Evolutionary conservation across 441 rosid genomes (phyloP).

Genomic region (Manihot esculenta): DNA sequence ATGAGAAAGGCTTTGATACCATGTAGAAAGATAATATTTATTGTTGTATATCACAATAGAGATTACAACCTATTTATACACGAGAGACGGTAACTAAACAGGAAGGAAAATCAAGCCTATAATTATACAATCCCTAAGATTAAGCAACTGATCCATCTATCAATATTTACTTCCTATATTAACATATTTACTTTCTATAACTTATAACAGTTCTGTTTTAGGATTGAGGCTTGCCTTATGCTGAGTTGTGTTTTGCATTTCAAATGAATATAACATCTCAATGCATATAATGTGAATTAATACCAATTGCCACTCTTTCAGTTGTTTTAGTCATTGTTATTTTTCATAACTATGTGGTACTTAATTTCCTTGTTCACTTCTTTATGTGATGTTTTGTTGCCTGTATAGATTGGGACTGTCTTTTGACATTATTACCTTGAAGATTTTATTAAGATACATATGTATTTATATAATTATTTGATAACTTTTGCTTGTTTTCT

Average conservation of each 20-base stretch:
- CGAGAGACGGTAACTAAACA: too few relatives aligned
- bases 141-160: too few relatives aligned
- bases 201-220: too few relatives aligned
- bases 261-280: background rate
- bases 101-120: too few relatives aligned
- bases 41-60: too few relatives aligned
- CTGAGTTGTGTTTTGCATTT: background rate
- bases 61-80: too few relatives aligned
- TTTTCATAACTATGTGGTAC: background rate
- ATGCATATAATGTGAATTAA: background rate
- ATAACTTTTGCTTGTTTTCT: constrained; percentile 14
- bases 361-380: background rate
- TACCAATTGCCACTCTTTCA: background rate
- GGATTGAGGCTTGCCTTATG: background rate
- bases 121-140: too few relatives aligned
- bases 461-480: constrained; percentile 2
- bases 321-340: background rate
- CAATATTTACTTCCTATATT: too few relatives aligned
- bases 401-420: background rate
- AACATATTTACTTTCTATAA: too few relatives aligned
- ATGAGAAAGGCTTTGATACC: too few relatives aligned
- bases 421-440: background rate
- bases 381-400: background rate
- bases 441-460: too few relatives aligned
- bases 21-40: too few relatives aligned